A percentile compares a stretch with the other conserved stretches of the same genome.
These are phyloP conservation scores for Erigeron canadensis DNA, from an alignment of 129 eudicot species.

Conservation along the genomic window DNA sequence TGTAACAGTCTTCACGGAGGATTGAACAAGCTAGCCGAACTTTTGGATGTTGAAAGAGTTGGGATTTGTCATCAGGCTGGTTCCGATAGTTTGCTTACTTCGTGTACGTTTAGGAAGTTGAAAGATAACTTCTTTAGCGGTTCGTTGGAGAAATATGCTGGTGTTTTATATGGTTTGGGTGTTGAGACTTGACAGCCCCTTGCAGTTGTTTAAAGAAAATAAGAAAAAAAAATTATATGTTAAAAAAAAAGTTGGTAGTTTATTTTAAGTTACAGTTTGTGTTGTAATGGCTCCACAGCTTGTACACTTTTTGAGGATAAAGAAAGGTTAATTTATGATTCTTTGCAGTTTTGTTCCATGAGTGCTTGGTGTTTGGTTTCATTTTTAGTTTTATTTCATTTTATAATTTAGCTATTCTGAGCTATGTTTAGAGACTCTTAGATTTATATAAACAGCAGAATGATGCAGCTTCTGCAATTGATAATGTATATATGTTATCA, in stretches of 20 bases:
- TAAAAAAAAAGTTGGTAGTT: constrained; percentile 30
- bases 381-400: background rate
- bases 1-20: constrained; percentile 90
- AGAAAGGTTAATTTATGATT: constrained; percentile 22
- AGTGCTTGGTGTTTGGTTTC: constrained; percentile 18
- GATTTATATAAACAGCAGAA: background rate
- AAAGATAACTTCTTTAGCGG: constrained; percentile 79
- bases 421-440: background rate
- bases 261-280: constrained; percentile 43
- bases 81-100: constrained; percentile 89
- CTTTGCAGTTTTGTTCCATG: constrained; percentile 1
- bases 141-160: constrained; percentile 75
- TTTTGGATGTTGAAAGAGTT: constrained; percentile 81
- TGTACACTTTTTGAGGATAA: constrained; percentile 38
- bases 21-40: constrained; percentile 79
- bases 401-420: background rate
- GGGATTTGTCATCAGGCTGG: constrained; percentile 94
- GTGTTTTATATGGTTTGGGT: constrained; percentile 91
- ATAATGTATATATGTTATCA: background rate
- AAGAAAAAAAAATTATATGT: constrained; percentile 16
- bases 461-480: background rate
- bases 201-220: constrained; percentile 4
- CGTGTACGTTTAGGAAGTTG: constrained; percentile 80
- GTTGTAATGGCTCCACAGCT: constrained; percentile 40
- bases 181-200: constrained; percentile 56